Evolutionary conservation across 2,329 filamentous ascomycete genomes (phyloP), one percentile per base, ranked within the genome.

Genomic region (Fusarium sp.): DNA sequence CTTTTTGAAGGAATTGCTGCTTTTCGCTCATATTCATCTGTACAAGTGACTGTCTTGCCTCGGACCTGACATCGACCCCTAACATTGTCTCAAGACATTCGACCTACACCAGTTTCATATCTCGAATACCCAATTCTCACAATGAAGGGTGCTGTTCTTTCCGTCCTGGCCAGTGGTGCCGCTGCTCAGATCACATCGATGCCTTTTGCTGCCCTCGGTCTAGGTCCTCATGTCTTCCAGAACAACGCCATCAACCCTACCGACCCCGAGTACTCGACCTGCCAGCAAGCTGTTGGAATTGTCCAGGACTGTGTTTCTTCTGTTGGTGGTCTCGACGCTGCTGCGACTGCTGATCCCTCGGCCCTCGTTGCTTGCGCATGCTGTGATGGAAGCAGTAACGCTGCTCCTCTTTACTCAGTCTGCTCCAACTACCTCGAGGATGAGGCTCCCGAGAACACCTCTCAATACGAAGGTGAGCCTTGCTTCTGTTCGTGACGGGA

Each of bases 381-480:
- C 66, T 82, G 80, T 45, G 52, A 67, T 44, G 67, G 68, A 22
- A 28, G 62, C 11, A 70, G 60, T 3, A 60, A 71, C 55, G 61
- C 80, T n/a, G 75, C 79, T 58, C 62, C 68, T 15, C 61, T 74
- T 30, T 82, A 78, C 70, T 79, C 77, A 8, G 73, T 57, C 56
- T 82, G 80, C 72, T 78, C 80, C 28, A 62, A 54, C 42, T 81
- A 81, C 61, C 68, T 82, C 30, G 54, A 64, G 18, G 68, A 73
- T 3, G 78, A 79, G 60, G 75, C 70, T 28, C 63, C 77, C 30
- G 58, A 66, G 22, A 62, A 75, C 52, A 67, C 68, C 13, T 64
- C 74, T 18, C 68, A 80, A 51, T 75, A 75, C 44, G 70, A 76
- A 36, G 78, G 80, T 82, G 60, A 64, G 72, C 36, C 38, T n/a